Evolutionary conservation across 768 basidiomycete species (phyloP), one percentile per base, ranked within the genome.

Genomic region (Boletus reticuloceps): DNA sequence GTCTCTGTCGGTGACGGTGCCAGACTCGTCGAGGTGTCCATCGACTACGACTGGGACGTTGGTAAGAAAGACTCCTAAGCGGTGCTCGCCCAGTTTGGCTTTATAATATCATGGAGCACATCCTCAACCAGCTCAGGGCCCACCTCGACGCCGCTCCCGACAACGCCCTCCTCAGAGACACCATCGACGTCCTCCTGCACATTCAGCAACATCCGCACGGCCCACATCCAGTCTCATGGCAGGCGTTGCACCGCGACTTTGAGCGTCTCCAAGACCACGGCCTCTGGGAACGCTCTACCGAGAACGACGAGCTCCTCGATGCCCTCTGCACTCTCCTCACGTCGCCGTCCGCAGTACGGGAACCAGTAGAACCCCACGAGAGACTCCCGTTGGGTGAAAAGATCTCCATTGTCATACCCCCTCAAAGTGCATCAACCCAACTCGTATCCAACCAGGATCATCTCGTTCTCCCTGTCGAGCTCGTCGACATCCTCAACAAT

Each of bases 401-500:
- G 31, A 47, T 66, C 19, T 53, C 61, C 46, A 50, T 71, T 4
- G 51, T 59, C 48, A 1, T 53, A 22, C 58, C 66, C 5, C 55
- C 66, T 7, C 58, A 58, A 43, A 34, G 8, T 12, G 10, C 57
- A 22, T 42, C 41, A 10, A 56, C 67, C 11, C 63, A 44, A 13
- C 55, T 72, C n/a, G 49, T 69, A 32, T 52, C 65, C 51, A 60
- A 56, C 41, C 51, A 51, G 43, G 66, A 60, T 38, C 61, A 51
- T 41, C 63, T 62, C 9, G 44, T 68, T 13, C 76, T 87, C 1
- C 84, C 86, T 3, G 39, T 71, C 10, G 86, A 88, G 53, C 77
- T 89, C 20, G 61, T 84, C 13, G 74, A 83, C 34, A 58, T 75
- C 37, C 70, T 88, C 46, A 80, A 88, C 58, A 77, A 86, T 54